A percentile compares a stretch with the other conserved stretches of the same genome.
Evolutionary conservation across 1,284 basidiomycete genomes (phyloP).

Genomic region (Polyporus tsugae): DNA sequence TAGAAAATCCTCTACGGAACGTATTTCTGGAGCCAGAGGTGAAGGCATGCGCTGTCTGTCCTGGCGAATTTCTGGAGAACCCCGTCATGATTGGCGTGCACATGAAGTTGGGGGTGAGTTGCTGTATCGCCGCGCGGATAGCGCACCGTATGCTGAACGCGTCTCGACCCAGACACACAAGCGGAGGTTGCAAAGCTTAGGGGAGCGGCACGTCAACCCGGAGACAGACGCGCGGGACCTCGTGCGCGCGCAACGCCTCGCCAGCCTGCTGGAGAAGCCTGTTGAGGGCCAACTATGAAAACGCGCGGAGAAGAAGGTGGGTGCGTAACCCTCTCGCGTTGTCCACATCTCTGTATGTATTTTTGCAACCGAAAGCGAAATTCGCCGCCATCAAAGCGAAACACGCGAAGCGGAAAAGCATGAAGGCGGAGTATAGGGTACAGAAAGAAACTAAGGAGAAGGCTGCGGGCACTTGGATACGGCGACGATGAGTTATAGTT

Average conservation of each 20-base stretch:
- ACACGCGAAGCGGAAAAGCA: constrained; percentile 48
- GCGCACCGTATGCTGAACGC: neutral
- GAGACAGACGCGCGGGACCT: constrained; percentile 58
- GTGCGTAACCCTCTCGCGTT: constrained; percentile 23
- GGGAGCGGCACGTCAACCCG: constrained; percentile 48
- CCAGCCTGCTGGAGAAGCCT: constrained; percentile 15
- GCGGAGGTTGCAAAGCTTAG: constrained; percentile 64
- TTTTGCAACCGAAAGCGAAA: constrained; percentile 50
- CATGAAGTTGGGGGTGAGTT: constrained; percentile 71
- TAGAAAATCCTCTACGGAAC: constrained; percentile 70
- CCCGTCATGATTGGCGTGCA: constrained; percentile 68
- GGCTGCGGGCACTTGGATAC: neutral
- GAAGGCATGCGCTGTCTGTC: constrained; percentile 76
- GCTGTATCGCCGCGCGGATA: constrained; percentile 16
- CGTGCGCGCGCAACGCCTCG: constrained; percentile 42
- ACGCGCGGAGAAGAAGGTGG: constrained; percentile 63
- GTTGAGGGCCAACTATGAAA: constrained; percentile 50
- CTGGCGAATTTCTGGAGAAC: constrained; percentile 78
- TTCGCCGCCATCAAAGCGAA: constrained; percentile 48
- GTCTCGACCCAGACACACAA: constrained; percentile 58
- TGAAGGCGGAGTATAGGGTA: constrained; percentile 39
- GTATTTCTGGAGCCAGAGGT: constrained; percentile 60
- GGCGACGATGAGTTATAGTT: too few relatives aligned
- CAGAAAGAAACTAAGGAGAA: constrained; percentile 32
- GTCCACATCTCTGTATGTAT: neutral